phyloP scores from a whole-genome alignment of 345 rosid species.

The Brassica rapa region DNA sequence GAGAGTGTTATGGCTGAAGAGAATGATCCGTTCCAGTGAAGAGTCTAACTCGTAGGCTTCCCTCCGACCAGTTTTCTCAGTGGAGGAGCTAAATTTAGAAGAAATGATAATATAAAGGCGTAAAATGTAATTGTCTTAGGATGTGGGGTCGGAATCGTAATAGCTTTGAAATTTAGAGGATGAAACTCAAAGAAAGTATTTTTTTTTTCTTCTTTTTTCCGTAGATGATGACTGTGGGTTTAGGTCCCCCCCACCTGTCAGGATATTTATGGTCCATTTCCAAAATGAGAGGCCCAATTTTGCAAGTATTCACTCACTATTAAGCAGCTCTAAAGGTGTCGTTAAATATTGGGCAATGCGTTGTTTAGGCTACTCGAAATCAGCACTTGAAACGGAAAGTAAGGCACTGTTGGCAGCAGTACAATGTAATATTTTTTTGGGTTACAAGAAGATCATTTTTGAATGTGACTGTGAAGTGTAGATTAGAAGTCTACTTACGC shows the following conservation, averaged over 20 bases:
- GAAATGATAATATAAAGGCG: not conserved
- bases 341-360: too few species aligned
- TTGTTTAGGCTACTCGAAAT: too few species aligned
- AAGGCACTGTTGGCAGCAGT: not conserved
- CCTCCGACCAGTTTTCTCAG: conserved; percentile 20
- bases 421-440: not conserved
- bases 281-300: not conserved
- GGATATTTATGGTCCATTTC: conserved; percentile 16
- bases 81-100: not conserved
- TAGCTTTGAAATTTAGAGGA: not conserved
- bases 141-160: conserved; percentile 13
- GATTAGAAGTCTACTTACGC: too few species aligned
- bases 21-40: conserved; percentile 32
- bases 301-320: not conserved
- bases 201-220: not conserved
- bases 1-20: conserved; percentile 50
- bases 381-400: too few species aligned
- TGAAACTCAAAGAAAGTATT: conserved; percentile 18
- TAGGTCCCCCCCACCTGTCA: conserved; percentile 23
- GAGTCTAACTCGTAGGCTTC: not conserved
- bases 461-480: too few species aligned
- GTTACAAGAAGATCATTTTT: too few species aligned
- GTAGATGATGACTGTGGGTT: conserved; percentile 5
- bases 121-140: conserved; percentile 21
- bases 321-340: too few species aligned